Percentiles rank a stretch among this genome's conserved stretches.
phyloP scores from a whole-genome alignment of 2,329 filamentous ascomycete genomes.

The Fusarium sp. region DNA sequence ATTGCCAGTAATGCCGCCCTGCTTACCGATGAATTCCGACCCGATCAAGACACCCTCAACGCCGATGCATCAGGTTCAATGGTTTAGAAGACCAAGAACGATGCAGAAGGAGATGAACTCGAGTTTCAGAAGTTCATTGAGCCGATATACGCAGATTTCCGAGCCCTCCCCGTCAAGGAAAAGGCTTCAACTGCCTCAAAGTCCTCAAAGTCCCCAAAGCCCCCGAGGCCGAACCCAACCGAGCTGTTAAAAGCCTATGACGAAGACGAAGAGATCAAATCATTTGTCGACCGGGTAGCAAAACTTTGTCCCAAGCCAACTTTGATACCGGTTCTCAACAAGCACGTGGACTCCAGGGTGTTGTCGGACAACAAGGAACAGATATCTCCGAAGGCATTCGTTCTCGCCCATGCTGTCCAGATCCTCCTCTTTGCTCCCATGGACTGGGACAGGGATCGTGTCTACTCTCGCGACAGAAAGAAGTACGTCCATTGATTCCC shows the following conservation, averaged over 20 bases:
- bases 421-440: background rate
- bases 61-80: background rate
- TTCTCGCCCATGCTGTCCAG: accelerated
- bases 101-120: background rate
- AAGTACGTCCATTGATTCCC: background rate
- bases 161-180: too few species aligned
- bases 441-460: background rate
- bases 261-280: background rate
- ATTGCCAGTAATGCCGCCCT: too few species aligned
- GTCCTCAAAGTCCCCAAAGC: background rate
- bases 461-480: background rate
- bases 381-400: accelerated
- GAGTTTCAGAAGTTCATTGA: background rate
- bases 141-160: accelerated
- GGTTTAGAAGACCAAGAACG: background rate
- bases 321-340: accelerated
- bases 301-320: background rate
- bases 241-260: accelerated
- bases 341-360: background rate
- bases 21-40: too few species aligned
- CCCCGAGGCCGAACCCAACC: background rate
- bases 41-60: background rate
- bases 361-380: accelerated
- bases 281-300: accelerated
- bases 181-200: background rate